These are phyloP conservation scores for Trichoderma afroharzianum DNA, from an alignment of 2,329 filamentous ascomycete genomes.

Conservation along the genomic window DNA sequence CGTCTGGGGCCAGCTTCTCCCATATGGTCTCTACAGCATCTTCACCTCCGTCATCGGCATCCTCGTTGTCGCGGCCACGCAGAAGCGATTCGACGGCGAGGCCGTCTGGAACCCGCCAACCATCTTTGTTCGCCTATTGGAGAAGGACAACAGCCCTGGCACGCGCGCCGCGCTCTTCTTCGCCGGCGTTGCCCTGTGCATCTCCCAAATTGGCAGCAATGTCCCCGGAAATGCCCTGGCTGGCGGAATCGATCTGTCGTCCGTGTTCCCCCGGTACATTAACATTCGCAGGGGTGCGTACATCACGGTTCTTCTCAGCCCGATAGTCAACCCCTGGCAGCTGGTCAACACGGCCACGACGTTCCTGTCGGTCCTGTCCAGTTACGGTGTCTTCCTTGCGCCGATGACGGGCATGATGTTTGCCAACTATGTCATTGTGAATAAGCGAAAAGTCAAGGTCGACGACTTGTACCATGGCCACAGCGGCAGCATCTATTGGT, in stretches of 20 bases:
- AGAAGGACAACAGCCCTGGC: conserved; percentile 29
- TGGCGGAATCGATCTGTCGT: conserved; percentile 39
- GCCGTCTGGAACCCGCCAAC: conserved; percentile 38
- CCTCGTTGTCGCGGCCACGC: conserved; percentile 38
- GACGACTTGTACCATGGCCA: conserved; percentile 34
- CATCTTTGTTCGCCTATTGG: conserved; percentile 32
- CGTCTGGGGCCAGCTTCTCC: conserved; percentile 34
- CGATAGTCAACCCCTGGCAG: conserved; percentile 38
- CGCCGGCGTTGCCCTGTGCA: conserved; percentile 33
- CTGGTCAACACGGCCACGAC: conserved; percentile 36
- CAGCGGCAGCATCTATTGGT: conserved; percentile 38
- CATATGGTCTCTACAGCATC: conserved; percentile 36
- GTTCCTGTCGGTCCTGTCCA: conserved; percentile 35
- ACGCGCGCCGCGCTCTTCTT: conserved; percentile 39
- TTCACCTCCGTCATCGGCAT: conserved; percentile 38
- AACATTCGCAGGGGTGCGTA: conserved; percentile 39
- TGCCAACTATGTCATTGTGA: conserved; percentile 33
- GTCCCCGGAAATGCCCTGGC: conserved; percentile 36
- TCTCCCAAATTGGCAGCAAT: conserved; percentile 38
- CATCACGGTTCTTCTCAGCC: conserved; percentile 34
- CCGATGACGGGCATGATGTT: conserved; percentile 41
- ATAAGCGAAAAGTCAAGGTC: conserved; percentile 34
- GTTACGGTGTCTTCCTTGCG: conserved; percentile 37
- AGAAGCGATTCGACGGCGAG: conserved; percentile 34
- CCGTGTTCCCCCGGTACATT: conserved; percentile 35